Evolutionary conservation across 2,329 filamentous ascomycete genomes (phyloP).

Genomic region (Pseudomassariella vexata): DNA sequence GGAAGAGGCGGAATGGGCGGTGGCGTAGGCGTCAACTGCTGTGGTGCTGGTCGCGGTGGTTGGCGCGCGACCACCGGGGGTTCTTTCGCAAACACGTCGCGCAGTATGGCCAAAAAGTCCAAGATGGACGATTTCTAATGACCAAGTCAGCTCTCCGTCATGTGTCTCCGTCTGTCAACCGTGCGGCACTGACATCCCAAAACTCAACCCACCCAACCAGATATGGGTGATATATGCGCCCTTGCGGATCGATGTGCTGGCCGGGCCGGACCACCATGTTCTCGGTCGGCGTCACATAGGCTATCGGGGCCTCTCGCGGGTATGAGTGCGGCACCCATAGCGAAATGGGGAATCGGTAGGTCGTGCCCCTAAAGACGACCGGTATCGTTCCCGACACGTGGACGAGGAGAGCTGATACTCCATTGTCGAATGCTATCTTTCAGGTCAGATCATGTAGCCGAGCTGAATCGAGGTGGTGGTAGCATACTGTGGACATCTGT

Average conservation of each 20-base stretch:
- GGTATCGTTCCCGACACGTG: constrained; percentile 83
- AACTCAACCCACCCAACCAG: constrained; percentile 82
- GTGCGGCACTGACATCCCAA: constrained; percentile 68
- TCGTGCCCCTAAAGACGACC: constrained; percentile 82
- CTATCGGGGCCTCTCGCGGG: constrained; percentile 76
- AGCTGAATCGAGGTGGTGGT: constrained; percentile 1
- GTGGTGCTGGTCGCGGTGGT: constrained; percentile 36
- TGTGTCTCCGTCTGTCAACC: neutral
- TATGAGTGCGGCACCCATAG: constrained; percentile 93
- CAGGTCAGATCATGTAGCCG: constrained; percentile 15
- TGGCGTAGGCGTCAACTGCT: constrained; percentile 36
- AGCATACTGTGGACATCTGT: constrained; percentile 96
- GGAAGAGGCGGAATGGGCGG: constrained; percentile 70
- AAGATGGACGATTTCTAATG: constrained; percentile 71
- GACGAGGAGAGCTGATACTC: constrained; percentile 77
- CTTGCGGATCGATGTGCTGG: constrained; percentile 91
- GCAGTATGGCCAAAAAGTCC: constrained; percentile 76
- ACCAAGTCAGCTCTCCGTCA: constrained; percentile 11
- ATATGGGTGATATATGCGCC: constrained; percentile 93
- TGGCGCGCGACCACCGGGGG: constrained; percentile 80
- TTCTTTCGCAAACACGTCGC: constrained; percentile 88
- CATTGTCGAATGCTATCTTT: constrained; percentile 89
- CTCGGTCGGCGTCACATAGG: constrained; percentile 82
- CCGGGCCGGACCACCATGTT: constrained; percentile 87
- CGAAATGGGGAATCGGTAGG: constrained; percentile 85